Evolutionary conservation across 352 stramenopile species (phyloP), one percentile per base, ranked within the genome.

Genomic region (Elongisporangium undulatum): DNA sequence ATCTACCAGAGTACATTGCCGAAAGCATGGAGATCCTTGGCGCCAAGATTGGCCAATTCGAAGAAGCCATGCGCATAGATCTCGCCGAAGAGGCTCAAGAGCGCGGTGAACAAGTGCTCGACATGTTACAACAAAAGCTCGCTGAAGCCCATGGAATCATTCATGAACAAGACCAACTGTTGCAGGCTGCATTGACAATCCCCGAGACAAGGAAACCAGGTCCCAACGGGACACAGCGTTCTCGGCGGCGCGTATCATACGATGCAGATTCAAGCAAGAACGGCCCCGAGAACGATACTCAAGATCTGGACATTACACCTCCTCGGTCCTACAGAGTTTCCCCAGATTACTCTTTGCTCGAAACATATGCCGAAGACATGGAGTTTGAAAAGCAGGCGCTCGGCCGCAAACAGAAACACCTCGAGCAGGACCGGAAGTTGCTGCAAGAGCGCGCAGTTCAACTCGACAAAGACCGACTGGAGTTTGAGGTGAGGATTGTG

Each of bases 131-230:
- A 45, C 39, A 77, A 22, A 92, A 92, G 58, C 73, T 92, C 8
- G 71, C 74, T 10, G 78, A 89, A 20, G 82, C 82, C 0, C 73
- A 90, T 22, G 61, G 53, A 6, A 76, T 92, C 60, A 85, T 92
- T 24, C 59, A 63, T 0, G 80, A 92, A 52, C 82, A 92, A 59
- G 80, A 92, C 51, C 72, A 85, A 52, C 62, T 92, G 23, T 59
- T 92, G 34, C 82, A 92, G 68, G 82, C 80, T 13, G 84, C 80
- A 10, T 49, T 92, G 49, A 29, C 22, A 9, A 34, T 23, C 58
- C 34, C 6, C 29, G 49, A 53, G 22, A 17, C 49, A 53, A 53
- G 49, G 62, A 20, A 51, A 52, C 15, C 52, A 64, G 39, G 1
- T 49, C 16, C 19, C 24, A 19, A 12, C 17, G 13, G 17, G 20